Evolutionary conservation across 306 rosid genomes (phyloP).

Genomic region (Lagenaria siceraria): DNA sequence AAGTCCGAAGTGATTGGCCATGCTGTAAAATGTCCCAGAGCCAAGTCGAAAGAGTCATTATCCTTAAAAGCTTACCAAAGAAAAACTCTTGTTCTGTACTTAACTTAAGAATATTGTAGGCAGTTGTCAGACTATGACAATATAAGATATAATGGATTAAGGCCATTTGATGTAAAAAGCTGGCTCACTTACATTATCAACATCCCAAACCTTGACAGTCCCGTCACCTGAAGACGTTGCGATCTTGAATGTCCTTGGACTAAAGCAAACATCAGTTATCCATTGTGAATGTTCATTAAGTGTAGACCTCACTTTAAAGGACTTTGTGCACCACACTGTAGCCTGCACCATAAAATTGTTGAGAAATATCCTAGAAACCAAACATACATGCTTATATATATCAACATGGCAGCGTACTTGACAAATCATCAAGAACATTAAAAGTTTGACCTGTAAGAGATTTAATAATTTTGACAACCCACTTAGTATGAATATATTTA

Average conservation of each 20-base stretch:
- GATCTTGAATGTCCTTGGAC: slow-evolving; percentile 41
- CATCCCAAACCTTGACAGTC: slow-evolving; percentile 78
- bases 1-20: slow-evolving; percentile 49
- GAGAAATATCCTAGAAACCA: not conserved
- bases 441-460: not conserved
- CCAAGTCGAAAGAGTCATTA: not conserved
- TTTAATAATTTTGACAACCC: not conserved
- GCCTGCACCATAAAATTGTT: slow-evolving; percentile 36
- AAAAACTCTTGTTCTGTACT: not conserved
- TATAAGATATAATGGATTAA: not conserved
- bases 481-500: slow-evolving; percentile 3
- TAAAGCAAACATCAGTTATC: slow-evolving; percentile 74
- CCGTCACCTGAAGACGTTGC: slow-evolving; percentile 86
- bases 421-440: not conserved
- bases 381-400: not conserved
- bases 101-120: not conserved
- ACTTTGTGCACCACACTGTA: slow-evolving; percentile 64
- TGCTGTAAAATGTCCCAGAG: slow-evolving; percentile 38
- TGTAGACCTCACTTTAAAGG: slow-evolving; percentile 34
- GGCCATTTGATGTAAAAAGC: slow-evolving; percentile 1
- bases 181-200: slow-evolving; percentile 48
- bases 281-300: slow-evolving; percentile 60
- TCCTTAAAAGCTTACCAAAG: not conserved
- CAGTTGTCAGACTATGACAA: not conserved
- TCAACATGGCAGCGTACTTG: not conserved